Evolutionary conservation across 192 early-diverging fungal species (phyloP).

Genomic region (Coemansia furcata): DNA sequence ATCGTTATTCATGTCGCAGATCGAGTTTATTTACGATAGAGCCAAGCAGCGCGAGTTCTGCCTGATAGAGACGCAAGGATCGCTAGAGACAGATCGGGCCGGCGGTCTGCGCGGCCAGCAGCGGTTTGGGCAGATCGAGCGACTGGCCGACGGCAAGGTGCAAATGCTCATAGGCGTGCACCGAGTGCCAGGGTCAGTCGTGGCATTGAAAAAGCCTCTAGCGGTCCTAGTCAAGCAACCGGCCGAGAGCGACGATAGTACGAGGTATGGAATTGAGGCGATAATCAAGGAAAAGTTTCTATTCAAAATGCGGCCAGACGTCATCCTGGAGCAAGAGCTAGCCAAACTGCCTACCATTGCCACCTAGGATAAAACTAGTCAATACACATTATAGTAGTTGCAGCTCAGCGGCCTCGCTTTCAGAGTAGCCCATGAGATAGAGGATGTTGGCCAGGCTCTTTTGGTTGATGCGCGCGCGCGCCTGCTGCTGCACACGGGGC

Average conservation of each 20-base stretch:
- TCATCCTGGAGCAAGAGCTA: slow-evolving; percentile 22
- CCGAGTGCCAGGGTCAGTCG: slow-evolving; percentile 29
- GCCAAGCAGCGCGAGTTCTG: slow-evolving; percentile 35
- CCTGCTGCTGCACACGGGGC: slow-evolving; percentile 91
- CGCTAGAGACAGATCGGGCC: slow-evolving; percentile 38
- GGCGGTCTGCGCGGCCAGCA: slow-evolving; percentile 42
- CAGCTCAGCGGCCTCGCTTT: slow-evolving; percentile 69
- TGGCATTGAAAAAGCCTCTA: slow-evolving; percentile 35
- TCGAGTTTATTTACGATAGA: slow-evolving; percentile 33
- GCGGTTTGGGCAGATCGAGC: slow-evolving; percentile 38
- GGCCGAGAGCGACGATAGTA: background rate
- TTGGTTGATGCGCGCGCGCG: slow-evolving; percentile 87
- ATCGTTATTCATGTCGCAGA: slow-evolving; percentile 40
- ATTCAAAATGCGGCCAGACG: slow-evolving; percentile 46
- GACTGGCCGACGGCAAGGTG: slow-evolving; percentile 22
- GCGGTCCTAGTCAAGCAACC: slow-evolving; percentile 32
- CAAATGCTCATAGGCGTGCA: slow-evolving; percentile 44
- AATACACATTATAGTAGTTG: slow-evolving; percentile 17
- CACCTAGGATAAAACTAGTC: background rate
- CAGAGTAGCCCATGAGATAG: slow-evolving; percentile 85
- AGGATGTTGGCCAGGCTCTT: slow-evolving; percentile 87
- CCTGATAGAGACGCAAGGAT: slow-evolving; percentile 45
- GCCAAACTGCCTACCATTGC: background rate
- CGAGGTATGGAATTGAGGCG: slow-evolving; percentile 26
- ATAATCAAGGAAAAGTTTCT: slow-evolving; percentile 49